Conservation (phyloP, 331 rosid species). For the Arachis monticola region DNA sequence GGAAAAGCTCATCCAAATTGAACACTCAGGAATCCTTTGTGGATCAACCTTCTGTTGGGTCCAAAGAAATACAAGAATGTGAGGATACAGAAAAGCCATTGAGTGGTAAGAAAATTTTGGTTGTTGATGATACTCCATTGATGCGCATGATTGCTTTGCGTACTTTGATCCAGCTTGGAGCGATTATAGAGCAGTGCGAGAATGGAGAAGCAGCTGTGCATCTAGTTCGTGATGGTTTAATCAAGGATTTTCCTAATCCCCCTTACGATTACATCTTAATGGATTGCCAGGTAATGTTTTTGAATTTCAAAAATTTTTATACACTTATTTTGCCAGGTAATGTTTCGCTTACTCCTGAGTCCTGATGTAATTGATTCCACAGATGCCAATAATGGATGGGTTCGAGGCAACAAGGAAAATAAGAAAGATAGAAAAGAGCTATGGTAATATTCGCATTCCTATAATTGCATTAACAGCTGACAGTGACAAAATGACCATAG, state of each 20-base stretch:
- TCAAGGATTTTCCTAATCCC: slow-evolving; percentile 32
- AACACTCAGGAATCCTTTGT: no score
- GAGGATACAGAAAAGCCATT: slow-evolving; percentile 47
- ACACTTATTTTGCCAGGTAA: no score
- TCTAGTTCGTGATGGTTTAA: slow-evolving; percentile 47
- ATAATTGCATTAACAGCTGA: slow-evolving; percentile 68
- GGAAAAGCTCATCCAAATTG: slow-evolving; percentile 3
- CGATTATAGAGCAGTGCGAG: slow-evolving; percentile 51
- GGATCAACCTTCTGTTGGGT: background rate
- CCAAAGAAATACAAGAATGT: slow-evolving; percentile 43
- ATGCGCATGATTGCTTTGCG: slow-evolving; percentile 42
- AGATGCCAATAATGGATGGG: slow-evolving; percentile 64
- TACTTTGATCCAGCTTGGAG: slow-evolving; percentile 56
- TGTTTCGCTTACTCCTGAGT: no score
- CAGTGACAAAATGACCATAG: background rate
- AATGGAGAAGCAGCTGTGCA: slow-evolving; percentile 68
- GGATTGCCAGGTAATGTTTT: slow-evolving; percentile 71
- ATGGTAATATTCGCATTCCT: slow-evolving; percentile 47
- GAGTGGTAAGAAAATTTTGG: slow-evolving; percentile 58
- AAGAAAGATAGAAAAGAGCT: slow-evolving; percentile 47
- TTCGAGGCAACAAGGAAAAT: slow-evolving; percentile 57
- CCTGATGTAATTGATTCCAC: background rate
- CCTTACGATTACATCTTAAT: slow-evolving; percentile 75
- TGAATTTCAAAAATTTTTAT: no score
- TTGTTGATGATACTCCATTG: slow-evolving; percentile 57